Base-by-base conservation (phyloP, 805 yeast genomes). In the Middelhovenomyces tepae region DNA sequence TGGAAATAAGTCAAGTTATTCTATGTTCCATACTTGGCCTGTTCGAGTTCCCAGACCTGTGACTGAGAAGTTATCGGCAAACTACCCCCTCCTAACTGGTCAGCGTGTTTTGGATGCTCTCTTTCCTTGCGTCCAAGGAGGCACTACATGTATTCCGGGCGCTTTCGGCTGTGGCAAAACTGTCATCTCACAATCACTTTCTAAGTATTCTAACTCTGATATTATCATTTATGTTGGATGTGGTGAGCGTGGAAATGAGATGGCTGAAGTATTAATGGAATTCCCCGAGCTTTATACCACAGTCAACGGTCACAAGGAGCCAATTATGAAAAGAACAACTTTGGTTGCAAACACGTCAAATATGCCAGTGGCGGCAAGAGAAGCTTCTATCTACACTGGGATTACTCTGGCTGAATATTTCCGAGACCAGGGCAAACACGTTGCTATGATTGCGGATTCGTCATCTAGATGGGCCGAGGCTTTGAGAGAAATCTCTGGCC, bases 401-500 rank as follows among this genome's bases (percentile, higher is more conserved):
- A 91, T 91, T 54, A 91, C 99, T 4, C 69, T 91, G 49, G 97
- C 98, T 31, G 99, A 91, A 66, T 91, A 91, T 64, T 91, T 91
- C 78, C 87, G 99, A 75, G 99, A 91, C 69, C 98, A 91, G 70
- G 99, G 99, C 69, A 91, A 91, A 71, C 71, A 91, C 57, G 98
- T 91, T 44, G 77, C 97, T 21, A 91, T 91, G 97, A 91, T 91
- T 80, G 99, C 99, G 40, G 99, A 91, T 63, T 91, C 98, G 4
- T 89, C 97, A 21, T 87, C 96, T 20, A 87, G 99, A 73, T 91
- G 99, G 99, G 99, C 99, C 28, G 99, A 91, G 71, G 99, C 99
- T 42, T 73, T 91, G 59, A 87, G 99, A 79, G 99, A 91, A 74
- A 81, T 91, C 60, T 87, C 97, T 34, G 99, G 99, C 75, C 94